Conservation (phyloP, 345 rosid genomes). For the Populus pruinosa region DNA sequence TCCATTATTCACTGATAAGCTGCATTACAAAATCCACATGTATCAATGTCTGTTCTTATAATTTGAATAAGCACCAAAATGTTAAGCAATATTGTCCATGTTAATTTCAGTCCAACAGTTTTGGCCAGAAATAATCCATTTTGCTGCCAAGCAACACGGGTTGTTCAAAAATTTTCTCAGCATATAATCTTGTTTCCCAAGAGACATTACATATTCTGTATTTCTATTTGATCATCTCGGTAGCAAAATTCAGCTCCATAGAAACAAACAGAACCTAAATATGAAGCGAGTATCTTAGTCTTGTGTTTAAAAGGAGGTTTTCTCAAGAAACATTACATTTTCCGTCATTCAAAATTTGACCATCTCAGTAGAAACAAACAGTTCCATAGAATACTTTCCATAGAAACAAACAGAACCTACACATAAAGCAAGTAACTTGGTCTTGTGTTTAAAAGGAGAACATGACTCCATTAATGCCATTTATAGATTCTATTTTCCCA, state of each 20-base stretch:
- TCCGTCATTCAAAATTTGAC: background rate
- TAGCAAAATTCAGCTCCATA: no score
- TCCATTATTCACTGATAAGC: slow-evolving; percentile 48
- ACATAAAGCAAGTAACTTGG: background rate
- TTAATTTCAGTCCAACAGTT: no score
- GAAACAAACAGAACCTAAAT: background rate
- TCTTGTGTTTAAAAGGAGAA: background rate
- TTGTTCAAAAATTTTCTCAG: no score
- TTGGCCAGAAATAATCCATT: background rate
- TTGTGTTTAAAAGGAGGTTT: background rate
- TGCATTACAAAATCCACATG: slow-evolving; percentile 28
- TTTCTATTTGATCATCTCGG: no score
- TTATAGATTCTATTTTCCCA: background rate
- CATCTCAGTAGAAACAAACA: background rate
- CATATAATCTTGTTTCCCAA: no score
- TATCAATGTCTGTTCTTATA: background rate
- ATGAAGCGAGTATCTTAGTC: background rate
- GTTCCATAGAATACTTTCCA: background rate
- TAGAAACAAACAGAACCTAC: background rate
- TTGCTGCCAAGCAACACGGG: background rate
- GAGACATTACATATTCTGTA: background rate
- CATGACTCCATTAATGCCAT: background rate
- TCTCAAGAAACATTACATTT: background rate
- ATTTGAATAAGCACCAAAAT: background rate
- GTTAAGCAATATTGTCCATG: background rate